These are phyloP conservation scores for Xylariaceae sp. DNA, from an alignment of 2,329 filamentous ascomycete genomes.

Conservation along the genomic window DNA sequence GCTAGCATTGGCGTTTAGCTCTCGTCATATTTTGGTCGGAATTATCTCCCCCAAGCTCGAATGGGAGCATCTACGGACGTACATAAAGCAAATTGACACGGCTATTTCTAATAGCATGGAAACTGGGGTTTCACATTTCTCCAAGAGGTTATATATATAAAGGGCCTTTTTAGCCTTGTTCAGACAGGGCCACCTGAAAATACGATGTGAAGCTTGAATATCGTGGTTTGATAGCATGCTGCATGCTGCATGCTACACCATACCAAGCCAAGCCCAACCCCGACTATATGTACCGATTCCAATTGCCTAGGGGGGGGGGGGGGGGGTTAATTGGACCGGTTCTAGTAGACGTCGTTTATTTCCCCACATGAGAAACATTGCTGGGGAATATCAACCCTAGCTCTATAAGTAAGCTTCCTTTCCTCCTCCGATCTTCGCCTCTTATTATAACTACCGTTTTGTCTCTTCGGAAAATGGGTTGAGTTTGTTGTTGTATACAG, in stretches of 20 bases:
- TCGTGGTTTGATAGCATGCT: no score
- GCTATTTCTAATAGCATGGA: neutral
- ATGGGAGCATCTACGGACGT: neutral
- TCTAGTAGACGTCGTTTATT: constrained; percentile 11
- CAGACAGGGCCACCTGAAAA: no score
- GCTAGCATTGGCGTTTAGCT: constrained; percentile 5
- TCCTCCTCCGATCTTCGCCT: neutral
- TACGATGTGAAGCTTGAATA: no score
- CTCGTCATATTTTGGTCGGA: constrained; percentile 3
- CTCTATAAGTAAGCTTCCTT: neutral
- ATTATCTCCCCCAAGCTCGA: neutral
- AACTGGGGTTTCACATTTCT: neutral
- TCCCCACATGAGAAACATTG: constrained; percentile 27
- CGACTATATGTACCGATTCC: neutral
- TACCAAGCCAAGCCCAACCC: neutral
- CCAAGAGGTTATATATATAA: neutral
- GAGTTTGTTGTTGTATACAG: neutral
- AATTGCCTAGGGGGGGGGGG: constrained; percentile 5
- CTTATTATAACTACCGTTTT: neutral
- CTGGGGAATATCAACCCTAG: constrained; percentile 21
- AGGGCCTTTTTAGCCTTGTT: neutral
- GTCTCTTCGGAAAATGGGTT: neutral
- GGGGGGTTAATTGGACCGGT: constrained; percentile 21
- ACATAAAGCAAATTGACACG: neutral
- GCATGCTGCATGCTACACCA: neutral